A percentile compares a stretch with the other conserved stretches of the same genome.
phyloP scores from a whole-genome alignment of 177 flowering plant genomes.

The Vitis hybrid region DNA sequence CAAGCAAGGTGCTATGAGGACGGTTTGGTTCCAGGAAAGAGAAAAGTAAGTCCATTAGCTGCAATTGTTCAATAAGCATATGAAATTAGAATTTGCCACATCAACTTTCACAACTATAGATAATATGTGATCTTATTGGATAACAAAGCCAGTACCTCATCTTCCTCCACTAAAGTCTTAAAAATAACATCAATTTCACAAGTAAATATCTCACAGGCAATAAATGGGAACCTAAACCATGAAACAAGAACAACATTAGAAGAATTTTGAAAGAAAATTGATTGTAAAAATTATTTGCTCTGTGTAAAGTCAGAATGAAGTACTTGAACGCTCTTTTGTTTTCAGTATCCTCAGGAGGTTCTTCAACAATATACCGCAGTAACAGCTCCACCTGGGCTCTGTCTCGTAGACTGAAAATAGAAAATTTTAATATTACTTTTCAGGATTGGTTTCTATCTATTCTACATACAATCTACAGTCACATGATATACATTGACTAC shows the following conservation, averaged over 20 bases:
- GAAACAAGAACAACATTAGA: conserved; percentile 7
- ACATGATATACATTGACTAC: not conserved
- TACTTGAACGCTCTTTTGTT: conserved; percentile 89
- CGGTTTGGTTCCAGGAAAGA: conserved; percentile 91
- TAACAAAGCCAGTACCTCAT: conserved; percentile 58
- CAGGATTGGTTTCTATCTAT: not conserved
- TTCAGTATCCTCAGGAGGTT: conserved; percentile 81
- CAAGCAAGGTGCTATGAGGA: conserved; percentile 78
- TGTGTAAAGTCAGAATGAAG: not conserved
- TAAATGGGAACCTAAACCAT: conserved; percentile 80
- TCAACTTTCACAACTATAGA: conserved; percentile 7
- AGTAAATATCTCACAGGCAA: conserved; percentile 90
- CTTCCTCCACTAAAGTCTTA: conserved; percentile 90
- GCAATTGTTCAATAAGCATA: conserved; percentile 29
- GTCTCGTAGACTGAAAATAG: conserved; percentile 71
- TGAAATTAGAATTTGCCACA: conserved; percentile 2
- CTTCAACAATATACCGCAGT: conserved; percentile 73
- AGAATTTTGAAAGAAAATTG: not conserved
- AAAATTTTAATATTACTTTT: not conserved
- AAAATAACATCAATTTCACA: conserved; percentile 96
- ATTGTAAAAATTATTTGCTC: not conserved
- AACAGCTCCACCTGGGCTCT: conserved; percentile 89
- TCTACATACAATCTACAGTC: not conserved
- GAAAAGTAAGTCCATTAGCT: conserved; percentile 93
- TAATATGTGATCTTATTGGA: not conserved